phyloP scores from a whole-genome alignment of 1,284 basidiomycete species.

The Papiliotrema fonsecae region DNA sequence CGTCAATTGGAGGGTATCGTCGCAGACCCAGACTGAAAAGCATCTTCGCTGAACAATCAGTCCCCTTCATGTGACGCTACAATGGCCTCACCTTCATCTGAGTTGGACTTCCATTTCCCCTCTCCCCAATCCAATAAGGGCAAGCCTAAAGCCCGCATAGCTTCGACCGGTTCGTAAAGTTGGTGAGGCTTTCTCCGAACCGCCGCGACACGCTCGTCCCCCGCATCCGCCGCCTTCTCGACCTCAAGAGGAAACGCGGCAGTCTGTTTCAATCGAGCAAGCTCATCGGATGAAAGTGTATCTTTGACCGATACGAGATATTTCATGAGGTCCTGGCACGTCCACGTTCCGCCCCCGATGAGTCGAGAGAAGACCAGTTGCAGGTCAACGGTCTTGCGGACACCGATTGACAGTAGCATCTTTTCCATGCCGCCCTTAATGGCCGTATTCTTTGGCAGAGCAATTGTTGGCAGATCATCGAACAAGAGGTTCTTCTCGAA shows the following conservation, averaged over 20 bases:
- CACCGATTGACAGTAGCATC: conserved; percentile 71
- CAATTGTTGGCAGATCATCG: conserved; percentile 77
- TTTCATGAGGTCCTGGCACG: conserved; percentile 58
- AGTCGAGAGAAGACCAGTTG: conserved; percentile 75
- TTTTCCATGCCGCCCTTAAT: conserved; percentile 75
- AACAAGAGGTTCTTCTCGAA: conserved; percentile 85
- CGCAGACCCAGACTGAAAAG: conserved; percentile 73
- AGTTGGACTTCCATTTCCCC: conserved; percentile 70
- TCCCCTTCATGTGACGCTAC: neutral
- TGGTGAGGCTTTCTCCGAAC: conserved; percentile 60
- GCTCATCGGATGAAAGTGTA: conserved; percentile 63
- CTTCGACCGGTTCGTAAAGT: conserved; percentile 77
- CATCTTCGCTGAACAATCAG: conserved; percentile 62
- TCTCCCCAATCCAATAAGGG: conserved; percentile 85
- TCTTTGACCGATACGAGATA: conserved; percentile 84
- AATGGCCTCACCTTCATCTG: conserved; percentile 74
- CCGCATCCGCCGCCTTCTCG: conserved; percentile 31
- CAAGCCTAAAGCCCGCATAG: conserved; percentile 67
- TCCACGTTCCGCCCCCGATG: conserved; percentile 44
- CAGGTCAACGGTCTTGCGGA: conserved; percentile 85
- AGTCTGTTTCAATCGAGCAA: conserved; percentile 70
- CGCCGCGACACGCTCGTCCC: conserved; percentile 13
- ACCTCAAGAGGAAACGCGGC: conserved; percentile 71
- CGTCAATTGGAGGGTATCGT: conserved; percentile 64
- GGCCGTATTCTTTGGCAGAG: conserved; percentile 60